These are phyloP conservation scores for Fraxinus ornus DNA, from an alignment of 305 asterid genomes.

Conservation along the genomic window DNA sequence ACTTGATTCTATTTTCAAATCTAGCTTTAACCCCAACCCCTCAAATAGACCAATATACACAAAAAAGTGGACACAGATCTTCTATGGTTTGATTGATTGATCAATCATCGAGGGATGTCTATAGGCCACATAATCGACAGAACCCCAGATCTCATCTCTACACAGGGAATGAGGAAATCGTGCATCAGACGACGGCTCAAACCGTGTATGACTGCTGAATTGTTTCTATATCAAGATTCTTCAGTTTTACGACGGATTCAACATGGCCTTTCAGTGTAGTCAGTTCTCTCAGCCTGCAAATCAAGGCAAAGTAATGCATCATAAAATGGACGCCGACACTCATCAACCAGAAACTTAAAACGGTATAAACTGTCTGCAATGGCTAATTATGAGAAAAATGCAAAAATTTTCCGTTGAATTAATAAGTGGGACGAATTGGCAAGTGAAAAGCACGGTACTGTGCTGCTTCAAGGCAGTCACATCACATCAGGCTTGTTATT, in stretches of 20 bases:
- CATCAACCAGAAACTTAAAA: not conserved
- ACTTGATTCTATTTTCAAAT: not conserved
- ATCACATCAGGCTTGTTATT: too few relatives aligned
- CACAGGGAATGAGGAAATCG: not conserved
- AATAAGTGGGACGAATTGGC: too few relatives aligned
- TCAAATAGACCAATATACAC: not conserved
- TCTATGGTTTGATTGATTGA: not conserved
- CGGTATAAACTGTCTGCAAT: not conserved
- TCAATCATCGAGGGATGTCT: not conserved
- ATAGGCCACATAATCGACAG: not conserved
- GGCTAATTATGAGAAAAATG: not conserved
- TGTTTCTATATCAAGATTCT: constrained; percentile 66
- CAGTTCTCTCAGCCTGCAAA: constrained; percentile 62
- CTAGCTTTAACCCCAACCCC: not conserved
- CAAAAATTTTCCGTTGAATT: too few relatives aligned
- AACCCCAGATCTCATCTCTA: not conserved
- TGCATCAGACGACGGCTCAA: constrained; percentile 23
- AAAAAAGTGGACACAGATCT: not conserved
- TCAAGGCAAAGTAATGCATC: not conserved
- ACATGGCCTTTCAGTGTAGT: constrained; percentile 63
- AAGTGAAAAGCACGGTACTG: too few relatives aligned
- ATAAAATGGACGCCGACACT: not conserved
- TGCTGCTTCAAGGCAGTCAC: too few relatives aligned
- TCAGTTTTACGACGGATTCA: constrained; percentile 64
- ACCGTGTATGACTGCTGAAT: constrained; percentile 68